Evolutionary conservation across 352 stramenopile species (phyloP).

Genomic region (Pythium periplocum): DNA sequence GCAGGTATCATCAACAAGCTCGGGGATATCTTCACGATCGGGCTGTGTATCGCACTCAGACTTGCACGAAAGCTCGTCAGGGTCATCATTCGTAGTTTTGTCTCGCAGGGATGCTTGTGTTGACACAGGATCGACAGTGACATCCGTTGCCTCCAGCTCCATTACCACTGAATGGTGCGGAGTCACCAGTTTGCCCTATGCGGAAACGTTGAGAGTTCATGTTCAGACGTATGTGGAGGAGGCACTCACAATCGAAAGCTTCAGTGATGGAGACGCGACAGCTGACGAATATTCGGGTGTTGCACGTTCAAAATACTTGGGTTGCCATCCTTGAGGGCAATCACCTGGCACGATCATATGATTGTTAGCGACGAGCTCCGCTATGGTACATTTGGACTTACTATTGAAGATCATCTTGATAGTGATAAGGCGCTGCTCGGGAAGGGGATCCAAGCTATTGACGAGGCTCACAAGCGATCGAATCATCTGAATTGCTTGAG

Average conservation of each 20-base stretch:
- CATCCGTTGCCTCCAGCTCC: conserved; percentile 26
- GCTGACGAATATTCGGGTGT: conserved; percentile 11
- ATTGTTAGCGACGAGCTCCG: background rate
- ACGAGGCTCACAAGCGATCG: conserved; percentile 38
- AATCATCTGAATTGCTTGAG: conserved; percentile 37
- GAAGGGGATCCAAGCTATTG: conserved; percentile 32
- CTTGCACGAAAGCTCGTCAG: no score
- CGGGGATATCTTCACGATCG: no score
- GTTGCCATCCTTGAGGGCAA: conserved; percentile 27
- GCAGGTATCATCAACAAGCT: no score
- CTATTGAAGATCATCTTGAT: conserved; percentile 40
- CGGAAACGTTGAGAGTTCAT: no score
- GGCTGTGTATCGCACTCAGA: no score
- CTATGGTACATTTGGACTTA: conserved; percentile 7
- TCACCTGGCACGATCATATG: conserved; percentile 2
- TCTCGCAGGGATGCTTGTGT: conserved; percentile 4
- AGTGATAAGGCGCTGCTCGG: conserved; percentile 28
- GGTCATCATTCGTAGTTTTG: no score
- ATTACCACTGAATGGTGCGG: conserved; percentile 30
- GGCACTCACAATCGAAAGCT: conserved; percentile 6
- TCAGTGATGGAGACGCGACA: conserved; percentile 18
- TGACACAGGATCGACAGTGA: conserved; percentile 13
- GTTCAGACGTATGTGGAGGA: no score
- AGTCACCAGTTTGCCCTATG: conserved; percentile 26
- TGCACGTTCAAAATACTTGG: conserved; percentile 25